phyloP scores from a whole-genome alignment of 768 basidiomycete species.

The Tephrocybe sp. region DNA sequence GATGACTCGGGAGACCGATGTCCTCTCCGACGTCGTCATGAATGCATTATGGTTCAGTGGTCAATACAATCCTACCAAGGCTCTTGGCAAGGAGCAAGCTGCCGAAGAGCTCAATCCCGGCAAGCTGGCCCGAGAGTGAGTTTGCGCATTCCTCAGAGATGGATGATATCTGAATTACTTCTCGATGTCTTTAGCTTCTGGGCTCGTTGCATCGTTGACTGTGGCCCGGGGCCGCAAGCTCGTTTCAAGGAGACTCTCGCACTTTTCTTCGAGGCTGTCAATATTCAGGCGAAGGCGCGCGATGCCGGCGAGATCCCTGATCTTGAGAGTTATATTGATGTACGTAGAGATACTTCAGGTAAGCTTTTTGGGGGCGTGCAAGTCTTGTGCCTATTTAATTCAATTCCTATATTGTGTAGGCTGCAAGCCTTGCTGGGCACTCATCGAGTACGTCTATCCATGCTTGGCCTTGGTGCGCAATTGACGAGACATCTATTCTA shows the following conservation, averaged over 20 bases:
- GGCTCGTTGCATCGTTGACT: slow-evolving; percentile 57
- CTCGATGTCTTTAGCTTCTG: slow-evolving; percentile 50
- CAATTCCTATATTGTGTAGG: slow-evolving; percentile 23
- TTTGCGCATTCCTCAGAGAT: slow-evolving; percentile 11
- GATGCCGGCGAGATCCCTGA: slow-evolving; percentile 54
- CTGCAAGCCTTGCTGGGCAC: slow-evolving; percentile 73
- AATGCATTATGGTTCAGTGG: slow-evolving; percentile 62
- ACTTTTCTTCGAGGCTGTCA: slow-evolving; percentile 67
- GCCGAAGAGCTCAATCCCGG: slow-evolving; percentile 50
- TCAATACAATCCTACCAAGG: slow-evolving; percentile 45
- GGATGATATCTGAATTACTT: slow-evolving; percentile 1
- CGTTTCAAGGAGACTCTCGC: slow-evolving; percentile 72
- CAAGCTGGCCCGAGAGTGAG: slow-evolving; percentile 69
- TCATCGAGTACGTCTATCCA: slow-evolving; percentile 56
- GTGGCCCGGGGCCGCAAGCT: slow-evolving; percentile 53
- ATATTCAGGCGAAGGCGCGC: slow-evolving; percentile 59
- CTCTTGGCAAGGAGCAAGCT: slow-evolving; percentile 35
- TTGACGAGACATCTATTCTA: too few species aligned
- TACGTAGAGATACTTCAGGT: slow-evolving; percentile 75
- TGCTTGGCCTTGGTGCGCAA: too few species aligned
- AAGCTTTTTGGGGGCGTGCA: slow-evolving; percentile 12
- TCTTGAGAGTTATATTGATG: slow-evolving; percentile 69
- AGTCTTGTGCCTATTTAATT: background rate
- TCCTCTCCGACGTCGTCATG: slow-evolving; percentile 65
- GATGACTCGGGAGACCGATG: slow-evolving; percentile 60